phyloP scores from a whole-genome alignment of 495 filamentous ascomycete genomes.

The Xylaria cubensis region DNA sequence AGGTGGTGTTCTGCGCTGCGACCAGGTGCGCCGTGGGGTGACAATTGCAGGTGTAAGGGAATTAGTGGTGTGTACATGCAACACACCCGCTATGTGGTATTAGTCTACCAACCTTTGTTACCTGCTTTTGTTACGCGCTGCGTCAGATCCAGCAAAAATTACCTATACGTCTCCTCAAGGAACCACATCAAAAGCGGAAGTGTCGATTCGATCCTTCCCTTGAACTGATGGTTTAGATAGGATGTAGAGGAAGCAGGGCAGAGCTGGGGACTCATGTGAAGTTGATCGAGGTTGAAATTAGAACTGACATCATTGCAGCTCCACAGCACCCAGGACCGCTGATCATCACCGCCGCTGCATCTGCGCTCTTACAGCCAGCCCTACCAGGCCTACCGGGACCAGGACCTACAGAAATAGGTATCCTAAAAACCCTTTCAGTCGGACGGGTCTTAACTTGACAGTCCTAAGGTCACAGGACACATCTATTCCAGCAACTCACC shows the following conservation, averaged over 20 bases:
- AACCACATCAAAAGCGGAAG: neutral
- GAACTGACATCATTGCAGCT: conserved; percentile 31
- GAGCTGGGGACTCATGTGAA: neutral
- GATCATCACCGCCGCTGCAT: conserved; percentile 18
- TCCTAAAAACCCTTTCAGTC: neutral
- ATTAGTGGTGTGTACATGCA: conserved; percentile 13
- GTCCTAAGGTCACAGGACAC: conserved; percentile 10
- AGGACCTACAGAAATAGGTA: conserved; percentile 3
- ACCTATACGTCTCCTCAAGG: neutral
- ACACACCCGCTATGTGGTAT: neutral
- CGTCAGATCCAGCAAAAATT: neutral
- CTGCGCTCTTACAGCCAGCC: conserved; percentile 4
- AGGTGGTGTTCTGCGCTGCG: conserved; percentile 7
- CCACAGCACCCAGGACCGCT: conserved; percentile 21
- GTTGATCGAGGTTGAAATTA: conserved; percentile 15
- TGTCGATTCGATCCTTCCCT: conserved; percentile 1
- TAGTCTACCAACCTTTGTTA: conserved; percentile 5
- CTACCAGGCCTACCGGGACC: neutral
- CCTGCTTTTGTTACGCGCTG: conserved; percentile 2
- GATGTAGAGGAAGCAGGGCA: conserved; percentile 12
- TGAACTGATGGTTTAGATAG: neutral
- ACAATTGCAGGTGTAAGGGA: conserved; percentile 1
- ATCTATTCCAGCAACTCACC: neutral
- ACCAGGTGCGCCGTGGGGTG: conserved; percentile 7
- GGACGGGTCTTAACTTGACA: conserved; percentile 5